These are phyloP conservation scores for Candida incommunis DNA, from an alignment of 805 yeast species.

Conservation along the genomic window DNA sequence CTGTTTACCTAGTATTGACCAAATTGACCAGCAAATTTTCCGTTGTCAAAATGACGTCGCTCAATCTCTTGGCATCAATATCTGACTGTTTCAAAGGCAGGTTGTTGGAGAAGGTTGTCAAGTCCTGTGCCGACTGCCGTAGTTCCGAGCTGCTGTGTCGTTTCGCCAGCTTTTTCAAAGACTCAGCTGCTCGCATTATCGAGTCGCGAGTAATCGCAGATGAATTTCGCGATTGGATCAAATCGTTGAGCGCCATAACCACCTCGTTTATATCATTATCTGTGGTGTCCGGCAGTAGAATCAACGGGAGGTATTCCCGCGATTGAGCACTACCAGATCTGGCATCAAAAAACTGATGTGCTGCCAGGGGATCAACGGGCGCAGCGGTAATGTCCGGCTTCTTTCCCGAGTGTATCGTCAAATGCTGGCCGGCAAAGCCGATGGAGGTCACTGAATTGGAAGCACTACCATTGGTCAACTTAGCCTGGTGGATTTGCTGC, in stretches of 20 bases:
- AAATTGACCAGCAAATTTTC: not conserved
- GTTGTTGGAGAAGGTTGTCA: not conserved
- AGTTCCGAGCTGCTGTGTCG: not conserved
- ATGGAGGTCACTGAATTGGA: not conserved
- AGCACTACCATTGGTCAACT: not conserved
- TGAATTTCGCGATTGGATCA: constrained; percentile 14
- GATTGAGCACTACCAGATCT: constrained; percentile 12
- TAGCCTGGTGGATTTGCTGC: not conserved
- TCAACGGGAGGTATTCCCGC: constrained; percentile 14
- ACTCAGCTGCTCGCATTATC: not conserved
- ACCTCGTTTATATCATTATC: constrained; percentile 12
- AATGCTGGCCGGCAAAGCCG: not conserved
- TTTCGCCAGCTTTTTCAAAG: not conserved
- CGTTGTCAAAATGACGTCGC: not conserved
- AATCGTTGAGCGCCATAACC: constrained; percentile 15
- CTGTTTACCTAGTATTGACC: not conserved
- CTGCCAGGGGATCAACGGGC: constrained; percentile 5
- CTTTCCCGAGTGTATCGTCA: not conserved
- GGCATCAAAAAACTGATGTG: constrained; percentile 14
- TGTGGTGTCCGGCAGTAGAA: constrained; percentile 14
- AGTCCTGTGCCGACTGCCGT: not conserved
- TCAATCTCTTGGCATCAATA: not conserved
- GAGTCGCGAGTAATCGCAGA: constrained; percentile 7
- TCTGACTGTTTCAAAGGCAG: not conserved
- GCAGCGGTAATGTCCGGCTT: not conserved